Evolutionary conservation across 768 basidiomycete species (phyloP), one percentile per base, ranked within the genome.

Genomic region (Podaxis sp.): DNA sequence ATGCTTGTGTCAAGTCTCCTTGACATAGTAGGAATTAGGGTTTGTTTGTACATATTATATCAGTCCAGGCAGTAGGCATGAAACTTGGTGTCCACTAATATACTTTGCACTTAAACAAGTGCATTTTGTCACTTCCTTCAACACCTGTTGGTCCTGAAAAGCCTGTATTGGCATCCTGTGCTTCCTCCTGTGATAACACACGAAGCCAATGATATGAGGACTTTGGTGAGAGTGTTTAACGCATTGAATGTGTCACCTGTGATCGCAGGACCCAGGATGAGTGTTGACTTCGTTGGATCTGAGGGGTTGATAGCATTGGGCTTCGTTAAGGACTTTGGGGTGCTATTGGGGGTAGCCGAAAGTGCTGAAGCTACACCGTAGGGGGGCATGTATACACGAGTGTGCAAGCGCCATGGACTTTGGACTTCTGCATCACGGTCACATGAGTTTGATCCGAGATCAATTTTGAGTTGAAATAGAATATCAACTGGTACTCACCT

Each of bases 221-320:
- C 76, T 66, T 79, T 82, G 52, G 82, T 72, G 37, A 88, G 77
- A 42, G 75, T 74, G 64, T 80, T 82, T 72, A 88, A 76, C 23
- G 86, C 86, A 55, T 75, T 74, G 69, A 86, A 81, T 7, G 86
- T 85, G 68, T 88, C 86, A n/a, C 18, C 81, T 84, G 55, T 82
- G 79, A 56, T 82, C 78, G 67, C 87, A 83, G 4, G 80, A 79
- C 25, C 62, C 68, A 18, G 72, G 64, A 59, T 82, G 77, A 5
- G 79, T 81, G 59, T 74, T 58, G 3, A 69, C 48, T 23, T 60
- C 53, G 25, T 10, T 38, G 2, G 18, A 44, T 36, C 27, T 51
- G 16, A 36, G 42, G 14, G n/a, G 14, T 27, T 32, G 59, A 44
- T n/a, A 28, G 10, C n/a, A 38, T 4, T 23, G 28, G 27, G 50